Evolutionary conservation across 2,329 filamentous ascomycete genomes (phyloP), one percentile per base, ranked within the genome.

Genomic region (Ceratocystis ficicola): DNA sequence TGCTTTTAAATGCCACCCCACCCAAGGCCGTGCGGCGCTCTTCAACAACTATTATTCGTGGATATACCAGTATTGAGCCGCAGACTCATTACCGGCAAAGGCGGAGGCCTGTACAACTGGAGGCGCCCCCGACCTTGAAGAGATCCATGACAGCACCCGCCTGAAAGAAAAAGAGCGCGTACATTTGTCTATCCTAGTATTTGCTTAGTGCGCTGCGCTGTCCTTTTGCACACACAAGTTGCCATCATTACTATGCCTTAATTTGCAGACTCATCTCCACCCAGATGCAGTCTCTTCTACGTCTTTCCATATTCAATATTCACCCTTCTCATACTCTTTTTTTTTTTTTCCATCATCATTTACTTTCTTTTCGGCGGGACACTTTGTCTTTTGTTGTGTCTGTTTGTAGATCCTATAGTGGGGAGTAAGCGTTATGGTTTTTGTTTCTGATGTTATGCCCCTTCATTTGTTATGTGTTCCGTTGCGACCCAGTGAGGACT

Each of bases 341-440:
- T 12, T 64, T 55, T 3, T 32, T 25, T 52, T 44, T 50, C 28
- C 15, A n/a, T n/a, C 22, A 36, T 15, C n/a, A 7, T 41, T 10
- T 6, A 46, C 44, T 28, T 64, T 41, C 30, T n/a, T 32, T n/a
- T 28, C 48, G 36, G 36, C 3, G 10, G 36, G 36, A 41, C 36
- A 41, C 12, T 10, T 41, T 41, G 36, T 41, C 36, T 41, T 41
- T 41, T 41, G 36, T 41, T 41, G 12, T 41, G 4, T 41, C 10
- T 15, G 36, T 52, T 25, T 59, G 55, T 59, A 59, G 55, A 59
- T 59, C 15, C 8, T 59, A 59, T 36, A 59, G 32, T 59, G 55
- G 55, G 7, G 20, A 30, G 55, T 20, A 28, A 59, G 30, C 55
- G 55, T 32, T 59, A 36, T 25, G 55, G 25, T 36, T n/a, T 59